phyloP scores from a whole-genome alignment of 2,329 filamentous ascomycete species.

The Trichoderma oligosporum region DNA sequence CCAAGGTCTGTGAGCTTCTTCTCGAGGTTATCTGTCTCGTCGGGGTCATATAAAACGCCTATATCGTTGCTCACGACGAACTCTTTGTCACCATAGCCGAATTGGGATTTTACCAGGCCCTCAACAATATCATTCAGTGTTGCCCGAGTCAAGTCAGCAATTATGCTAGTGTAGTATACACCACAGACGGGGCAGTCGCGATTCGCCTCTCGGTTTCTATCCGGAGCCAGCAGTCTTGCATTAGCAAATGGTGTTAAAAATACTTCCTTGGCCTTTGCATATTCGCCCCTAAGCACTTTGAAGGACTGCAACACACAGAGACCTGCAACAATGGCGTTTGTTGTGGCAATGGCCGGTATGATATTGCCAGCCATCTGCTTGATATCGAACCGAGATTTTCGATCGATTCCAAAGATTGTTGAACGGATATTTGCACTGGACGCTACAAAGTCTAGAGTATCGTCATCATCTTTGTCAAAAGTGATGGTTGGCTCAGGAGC shows the following conservation, averaged over 20 bases:
- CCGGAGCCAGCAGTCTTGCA: slow-evolving; percentile 56
- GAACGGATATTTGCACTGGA: slow-evolving; percentile 88
- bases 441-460: slow-evolving; percentile 92
- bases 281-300: slow-evolving; percentile 77
- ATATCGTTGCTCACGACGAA: slow-evolving; percentile 72
- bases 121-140: slow-evolving; percentile 79
- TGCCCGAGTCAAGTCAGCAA: slow-evolving; percentile 65
- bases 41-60: slow-evolving; percentile 81
- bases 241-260: slow-evolving; percentile 70
- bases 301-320: slow-evolving; percentile 89
- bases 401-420: slow-evolving; percentile 80
- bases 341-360: slow-evolving; percentile 96
- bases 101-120: slow-evolving; percentile 61
- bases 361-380: slow-evolving; percentile 99
- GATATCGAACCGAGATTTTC: slow-evolving; percentile 89
- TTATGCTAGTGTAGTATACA: slow-evolving; percentile 63
- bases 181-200: slow-evolving; percentile 81
- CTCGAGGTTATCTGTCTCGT: slow-evolving; percentile 78
- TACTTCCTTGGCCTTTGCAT: slow-evolving; percentile 70
- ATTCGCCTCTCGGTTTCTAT: slow-evolving; percentile 62
- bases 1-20: slow-evolving; percentile 77
- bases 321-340: slow-evolving; percentile 92
- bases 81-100: slow-evolving; percentile 75
- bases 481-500: slow-evolving; percentile 63
- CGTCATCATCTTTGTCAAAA: slow-evolving; percentile 96